phyloP scores from a whole-genome alignment of 345 rosid genomes.

The Eutrema heterophyllum region DNA sequence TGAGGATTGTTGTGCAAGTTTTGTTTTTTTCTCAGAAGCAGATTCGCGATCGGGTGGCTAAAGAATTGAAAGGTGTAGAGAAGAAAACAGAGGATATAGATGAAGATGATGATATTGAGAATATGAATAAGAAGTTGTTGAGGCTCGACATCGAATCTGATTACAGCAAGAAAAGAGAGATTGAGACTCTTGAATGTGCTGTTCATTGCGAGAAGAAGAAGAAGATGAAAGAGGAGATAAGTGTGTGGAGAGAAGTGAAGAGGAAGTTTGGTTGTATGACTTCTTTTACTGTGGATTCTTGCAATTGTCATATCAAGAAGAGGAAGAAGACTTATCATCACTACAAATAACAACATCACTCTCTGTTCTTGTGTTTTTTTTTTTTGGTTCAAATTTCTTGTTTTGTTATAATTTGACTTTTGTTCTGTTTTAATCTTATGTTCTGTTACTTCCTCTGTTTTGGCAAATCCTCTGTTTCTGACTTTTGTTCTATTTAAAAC shows the following conservation, averaged over 20 bases:
- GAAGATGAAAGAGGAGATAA: conserved; percentile 31
- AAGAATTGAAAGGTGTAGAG: conserved; percentile 23
- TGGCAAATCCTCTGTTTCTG: background rate
- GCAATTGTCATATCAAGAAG: conserved; percentile 54
- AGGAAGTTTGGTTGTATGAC: conserved; percentile 74
- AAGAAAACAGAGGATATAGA: conserved; percentile 13
- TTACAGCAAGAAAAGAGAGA: conserved; percentile 19
- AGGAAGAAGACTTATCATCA: conserved; percentile 21
- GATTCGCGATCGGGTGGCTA: conserved; percentile 40
- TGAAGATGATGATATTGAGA: conserved; percentile 41
- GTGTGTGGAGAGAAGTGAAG: conserved; percentile 76
- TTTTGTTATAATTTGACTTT: background rate
- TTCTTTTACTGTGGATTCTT: conserved; percentile 37
- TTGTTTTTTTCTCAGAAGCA: conserved; percentile 56
- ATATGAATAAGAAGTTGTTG: conserved; percentile 64
- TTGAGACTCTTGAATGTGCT: conserved; percentile 15
- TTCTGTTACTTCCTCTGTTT: background rate
- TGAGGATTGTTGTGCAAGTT: conserved; percentile 57
- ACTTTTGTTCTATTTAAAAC: background rate
- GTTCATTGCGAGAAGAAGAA: conserved; percentile 27
- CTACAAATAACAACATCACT: conserved; percentile 5
- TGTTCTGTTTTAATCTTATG: background rate
- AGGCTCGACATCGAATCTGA: conserved; percentile 41
- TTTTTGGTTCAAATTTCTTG: no score
- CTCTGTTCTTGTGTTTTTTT: no score